Evolutionary conservation across 2,329 filamentous ascomycete species (phyloP), one percentile per base, ranked within the genome.

Genomic region (Colletotrichum somersetense): DNA sequence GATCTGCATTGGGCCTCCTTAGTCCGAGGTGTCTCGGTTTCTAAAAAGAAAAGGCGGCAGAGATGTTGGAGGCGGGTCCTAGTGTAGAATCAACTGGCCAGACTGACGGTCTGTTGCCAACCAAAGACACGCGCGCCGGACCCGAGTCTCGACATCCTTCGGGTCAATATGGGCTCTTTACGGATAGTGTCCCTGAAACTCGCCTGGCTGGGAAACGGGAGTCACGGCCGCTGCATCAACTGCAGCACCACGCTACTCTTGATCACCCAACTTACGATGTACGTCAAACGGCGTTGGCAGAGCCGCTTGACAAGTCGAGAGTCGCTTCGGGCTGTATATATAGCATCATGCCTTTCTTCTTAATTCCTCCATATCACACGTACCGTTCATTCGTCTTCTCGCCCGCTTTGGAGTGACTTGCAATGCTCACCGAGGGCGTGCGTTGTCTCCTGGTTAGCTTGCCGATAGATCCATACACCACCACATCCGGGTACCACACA

Each of bases 11-110:
- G 46, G 44, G 38, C 46, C 48, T 70, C 55, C 58, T 48, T 42
- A 57, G 66, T 65, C 66, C 59, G 48, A 59, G 66, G 55, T 70
- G 70, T 70, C 70, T 72, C 61, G 46, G 23, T 56, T 64, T 55
- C 61, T 12, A 61, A 64, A 16, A 50, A 16, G 26, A 35, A 44
- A 35, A 46, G 50, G 66, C 50, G 40, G 40, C 55, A 55, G 33
- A 55, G 42, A 48, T 48, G 69, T 70, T 56, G 59, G 23, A 64
- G 30, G 38, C 44, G 42, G 52, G 42, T 52, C 52, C 26, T 23
- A 26, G 23, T 33, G 40, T n/a, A 46, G 20, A 46, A 46, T 46
- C 30, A 33, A 23, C 44, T 56, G 23, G 50, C 50, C 50, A 18
- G 23, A 52, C 50, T 42, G 23, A 52, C 12, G 4, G 23, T 44